A percentile compares a stretch with the other conserved stretches of the same genome.
Conservation (phyloP, 176 grass and related monocot genomes). For the Hsuehochloa calcarea region DNA sequence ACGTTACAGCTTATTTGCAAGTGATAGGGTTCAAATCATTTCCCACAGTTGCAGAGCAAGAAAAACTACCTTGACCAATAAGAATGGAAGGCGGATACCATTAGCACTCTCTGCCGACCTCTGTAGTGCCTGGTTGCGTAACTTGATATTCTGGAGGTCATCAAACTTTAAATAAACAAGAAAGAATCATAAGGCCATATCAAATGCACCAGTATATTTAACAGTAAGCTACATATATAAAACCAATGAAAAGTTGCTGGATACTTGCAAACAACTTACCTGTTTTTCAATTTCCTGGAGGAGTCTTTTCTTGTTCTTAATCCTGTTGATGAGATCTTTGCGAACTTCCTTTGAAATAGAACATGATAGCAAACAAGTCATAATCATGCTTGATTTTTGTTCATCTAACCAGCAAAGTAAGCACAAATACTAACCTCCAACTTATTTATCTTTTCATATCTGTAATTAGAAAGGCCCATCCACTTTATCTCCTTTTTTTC, state of each 20-base stretch:
- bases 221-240: slow-evolving; percentile 27
- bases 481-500: slow-evolving; percentile 95
- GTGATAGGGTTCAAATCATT: neutral
- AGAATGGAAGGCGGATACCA: slow-evolving; percentile 81
- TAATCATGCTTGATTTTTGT: neutral
- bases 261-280: slow-evolving; percentile 47
- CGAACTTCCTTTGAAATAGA: slow-evolving; percentile 56
- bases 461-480: slow-evolving; percentile 74
- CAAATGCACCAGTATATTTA: slow-evolving; percentile 12
- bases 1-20: slow-evolving; percentile 9
- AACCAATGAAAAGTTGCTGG: slow-evolving; percentile 21
- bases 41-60: neutral
- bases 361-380: slow-evolving; percentile 9
- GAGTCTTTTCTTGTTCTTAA: slow-evolving; percentile 74
- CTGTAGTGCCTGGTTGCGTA: slow-evolving; percentile 59
- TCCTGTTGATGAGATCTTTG: slow-evolving; percentile 51
- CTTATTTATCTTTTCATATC: slow-evolving; percentile 58
- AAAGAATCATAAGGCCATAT: slow-evolving; percentile 26
- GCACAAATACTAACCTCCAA: slow-evolving; percentile 70
- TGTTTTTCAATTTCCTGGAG: slow-evolving; percentile 85
- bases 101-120: slow-evolving; percentile 51
- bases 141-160: slow-evolving; percentile 78
- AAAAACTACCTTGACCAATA: slow-evolving; percentile 81
- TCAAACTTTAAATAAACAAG: slow-evolving; percentile 70
- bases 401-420: slow-evolving; percentile 19